Evolutionary conservation across 2,329 filamentous ascomycete genomes (phyloP).

Genomic region (Apiospora phragmitis): DNA sequence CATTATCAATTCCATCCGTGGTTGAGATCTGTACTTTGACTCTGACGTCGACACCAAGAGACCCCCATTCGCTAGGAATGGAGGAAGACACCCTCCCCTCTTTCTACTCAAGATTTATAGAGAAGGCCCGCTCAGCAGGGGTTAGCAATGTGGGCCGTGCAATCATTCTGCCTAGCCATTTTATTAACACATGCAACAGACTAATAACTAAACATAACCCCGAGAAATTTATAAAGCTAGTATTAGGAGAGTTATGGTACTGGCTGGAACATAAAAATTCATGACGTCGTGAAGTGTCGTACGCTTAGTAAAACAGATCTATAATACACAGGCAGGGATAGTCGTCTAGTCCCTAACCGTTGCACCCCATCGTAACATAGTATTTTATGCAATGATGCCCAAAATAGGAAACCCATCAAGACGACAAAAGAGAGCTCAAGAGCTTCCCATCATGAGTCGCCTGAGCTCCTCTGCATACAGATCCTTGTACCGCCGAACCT

Average conservation of each 20-base stretch:
- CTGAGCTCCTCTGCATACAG: neutral
- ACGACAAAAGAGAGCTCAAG: neutral
- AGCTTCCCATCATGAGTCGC: neutral
- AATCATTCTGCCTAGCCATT: neutral
- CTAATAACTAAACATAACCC: neutral
- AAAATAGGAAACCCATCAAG: neutral
- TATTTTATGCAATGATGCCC: no score
- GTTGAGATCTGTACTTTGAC: no score
- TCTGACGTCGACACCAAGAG: neutral
- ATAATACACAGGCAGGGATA: neutral
- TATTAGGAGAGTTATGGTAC: neutral
- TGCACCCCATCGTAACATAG: no score
- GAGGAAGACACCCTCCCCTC: neutral
- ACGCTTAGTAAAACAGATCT: neutral
- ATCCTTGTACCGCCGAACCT: neutral
- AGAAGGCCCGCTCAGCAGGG: neutral
- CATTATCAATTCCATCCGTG: no score
- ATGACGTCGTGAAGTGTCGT: neutral
- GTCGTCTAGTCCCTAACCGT: no score
- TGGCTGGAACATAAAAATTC: neutral
- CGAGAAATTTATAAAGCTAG: neutral
- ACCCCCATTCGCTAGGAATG: neutral
- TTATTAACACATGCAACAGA: neutral
- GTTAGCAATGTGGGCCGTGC: neutral
- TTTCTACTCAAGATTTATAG: neutral